phyloP scores from a whole-genome alignment of 2,329 filamentous ascomycete species.

The Drechslera avenae region DNA sequence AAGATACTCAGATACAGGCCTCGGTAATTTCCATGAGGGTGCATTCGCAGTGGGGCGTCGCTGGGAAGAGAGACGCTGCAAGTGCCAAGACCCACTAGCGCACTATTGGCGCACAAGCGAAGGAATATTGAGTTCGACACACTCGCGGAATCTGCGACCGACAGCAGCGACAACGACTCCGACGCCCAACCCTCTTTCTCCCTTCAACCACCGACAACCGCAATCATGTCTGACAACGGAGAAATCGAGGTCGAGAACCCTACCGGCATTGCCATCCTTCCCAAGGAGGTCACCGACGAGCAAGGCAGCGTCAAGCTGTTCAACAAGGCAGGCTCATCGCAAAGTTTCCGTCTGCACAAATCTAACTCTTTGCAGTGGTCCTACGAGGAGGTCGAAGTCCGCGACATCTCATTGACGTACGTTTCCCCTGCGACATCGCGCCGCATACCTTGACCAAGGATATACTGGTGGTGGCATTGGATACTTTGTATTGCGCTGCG shows the following conservation, averaged over 20 bases:
- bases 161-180: conserved; percentile 38
- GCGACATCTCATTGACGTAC: conserved; percentile 99
- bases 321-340: conserved; percentile 67
- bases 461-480: conserved; percentile 24
- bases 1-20: no score
- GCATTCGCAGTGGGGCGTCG: not conserved
- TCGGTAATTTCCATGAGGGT: no score
- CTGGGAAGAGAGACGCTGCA: not conserved
- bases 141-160: conserved; percentile 20
- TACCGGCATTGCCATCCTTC: conserved; percentile 77
- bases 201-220: conserved; percentile 31
- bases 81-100: conserved; percentile 23
- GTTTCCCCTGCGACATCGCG: conserved; percentile 44
- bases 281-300: conserved; percentile 89
- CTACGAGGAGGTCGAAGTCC: conserved; percentile 99
- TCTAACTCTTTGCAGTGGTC: conserved; percentile 62
- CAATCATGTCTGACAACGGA: conserved; percentile 82
- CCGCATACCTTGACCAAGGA: conserved; percentile 14
- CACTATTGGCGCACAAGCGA: conserved; percentile 25
- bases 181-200: conserved; percentile 31
- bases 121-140: conserved; percentile 19
- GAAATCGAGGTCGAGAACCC: conserved; percentile 90
- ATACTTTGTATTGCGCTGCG: conserved; percentile 20
- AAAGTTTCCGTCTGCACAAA: conserved; percentile 4
- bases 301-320: conserved; percentile 94